These are phyloP conservation scores for Vitis hybrid DNA, from an alignment of 177 flowering plant genomes.

Conservation along the genomic window DNA sequence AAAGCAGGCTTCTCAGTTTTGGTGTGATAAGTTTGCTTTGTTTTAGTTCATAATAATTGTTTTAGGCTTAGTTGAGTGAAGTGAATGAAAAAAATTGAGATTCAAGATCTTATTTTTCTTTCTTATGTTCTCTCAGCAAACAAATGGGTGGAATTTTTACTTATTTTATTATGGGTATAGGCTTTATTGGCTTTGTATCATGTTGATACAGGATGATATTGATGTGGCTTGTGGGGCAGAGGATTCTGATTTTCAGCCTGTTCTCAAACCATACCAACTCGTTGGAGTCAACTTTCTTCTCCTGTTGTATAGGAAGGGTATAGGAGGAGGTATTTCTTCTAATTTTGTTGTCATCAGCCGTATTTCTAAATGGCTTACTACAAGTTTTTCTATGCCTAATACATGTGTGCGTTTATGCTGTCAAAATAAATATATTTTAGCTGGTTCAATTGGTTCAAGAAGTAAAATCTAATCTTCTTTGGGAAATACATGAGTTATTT, in stretches of 20 bases:
- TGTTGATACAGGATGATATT: conserved; percentile 61
- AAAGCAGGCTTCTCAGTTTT: no score
- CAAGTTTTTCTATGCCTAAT: no score
- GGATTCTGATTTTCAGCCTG: conserved; percentile 75
- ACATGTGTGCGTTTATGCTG: no score
- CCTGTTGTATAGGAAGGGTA: conserved; percentile 69
- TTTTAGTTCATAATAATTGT: no score
- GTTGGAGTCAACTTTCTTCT: conserved; percentile 98
- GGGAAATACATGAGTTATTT: no score
- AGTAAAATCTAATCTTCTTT: no score
- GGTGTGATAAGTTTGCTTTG: no score
- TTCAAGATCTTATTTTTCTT: background rate
- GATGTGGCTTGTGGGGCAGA: conserved; percentile 68
- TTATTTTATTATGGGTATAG: background rate
- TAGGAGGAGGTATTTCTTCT: conserved; percentile 76
- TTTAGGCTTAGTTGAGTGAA: background rate
- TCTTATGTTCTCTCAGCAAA: background rate
- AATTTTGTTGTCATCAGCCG: background rate
- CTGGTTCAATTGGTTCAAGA: no score
- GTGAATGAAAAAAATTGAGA: background rate
- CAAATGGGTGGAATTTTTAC: background rate
- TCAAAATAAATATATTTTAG: no score
- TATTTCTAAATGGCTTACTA: no score
- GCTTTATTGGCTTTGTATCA: conserved; percentile 1
- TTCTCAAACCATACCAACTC: conserved; percentile 93